Evolutionary conservation across 2,329 filamentous ascomycete genomes (phyloP).

Genomic region (Exophiala lecanii-corni): DNA sequence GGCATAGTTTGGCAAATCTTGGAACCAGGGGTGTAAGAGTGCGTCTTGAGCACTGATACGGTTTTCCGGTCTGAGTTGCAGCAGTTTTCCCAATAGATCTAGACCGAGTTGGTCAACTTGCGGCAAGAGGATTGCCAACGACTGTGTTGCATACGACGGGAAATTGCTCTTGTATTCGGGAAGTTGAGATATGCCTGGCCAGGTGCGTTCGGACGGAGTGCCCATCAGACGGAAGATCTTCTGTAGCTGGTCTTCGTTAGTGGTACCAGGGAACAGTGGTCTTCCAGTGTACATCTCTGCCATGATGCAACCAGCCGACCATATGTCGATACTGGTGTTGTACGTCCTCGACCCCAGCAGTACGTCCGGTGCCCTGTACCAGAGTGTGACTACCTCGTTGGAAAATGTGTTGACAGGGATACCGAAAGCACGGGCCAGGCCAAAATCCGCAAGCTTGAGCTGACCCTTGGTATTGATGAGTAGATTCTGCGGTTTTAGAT

Average conservation of each 20-base stretch:
- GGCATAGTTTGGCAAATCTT: constrained; percentile 45
- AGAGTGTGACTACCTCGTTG: constrained; percentile 55
- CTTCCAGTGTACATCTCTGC: constrained; percentile 98
- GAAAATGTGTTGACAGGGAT: constrained; percentile 89
- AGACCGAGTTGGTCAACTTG: constrained; percentile 85
- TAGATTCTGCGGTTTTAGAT: constrained; percentile 86
- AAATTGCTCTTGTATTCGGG: constrained; percentile 98
- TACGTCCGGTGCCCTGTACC: constrained; percentile 93
- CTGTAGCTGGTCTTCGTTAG: constrained; percentile 94
- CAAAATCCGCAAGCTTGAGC: constrained; percentile 86
- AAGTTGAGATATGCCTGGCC: constrained; percentile 91
- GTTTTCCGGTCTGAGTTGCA: constrained; percentile 87
- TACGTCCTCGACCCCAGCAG: constrained; percentile 91
- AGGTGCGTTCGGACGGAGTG: constrained; percentile 88
- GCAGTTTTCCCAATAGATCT: constrained; percentile 82
- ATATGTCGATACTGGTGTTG: constrained; percentile 99
- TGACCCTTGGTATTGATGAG: constrained; percentile 83
- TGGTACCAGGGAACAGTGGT: constrained; percentile 92
- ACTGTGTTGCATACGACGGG: constrained; percentile 89
- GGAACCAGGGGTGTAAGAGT: constrained; percentile 88
- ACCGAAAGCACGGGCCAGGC: constrained; percentile 82
- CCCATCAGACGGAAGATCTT: constrained; percentile 99
- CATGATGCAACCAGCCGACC: constrained; percentile 99
- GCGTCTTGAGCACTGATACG: constrained; percentile 84
- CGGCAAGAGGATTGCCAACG: constrained; percentile 78